Percentiles rank a stretch among this genome's conserved stretches.
phyloP scores from a whole-genome alignment of 371 early-diverging fungal species.

The Thermomucor indicae-seudaticae region DNA sequence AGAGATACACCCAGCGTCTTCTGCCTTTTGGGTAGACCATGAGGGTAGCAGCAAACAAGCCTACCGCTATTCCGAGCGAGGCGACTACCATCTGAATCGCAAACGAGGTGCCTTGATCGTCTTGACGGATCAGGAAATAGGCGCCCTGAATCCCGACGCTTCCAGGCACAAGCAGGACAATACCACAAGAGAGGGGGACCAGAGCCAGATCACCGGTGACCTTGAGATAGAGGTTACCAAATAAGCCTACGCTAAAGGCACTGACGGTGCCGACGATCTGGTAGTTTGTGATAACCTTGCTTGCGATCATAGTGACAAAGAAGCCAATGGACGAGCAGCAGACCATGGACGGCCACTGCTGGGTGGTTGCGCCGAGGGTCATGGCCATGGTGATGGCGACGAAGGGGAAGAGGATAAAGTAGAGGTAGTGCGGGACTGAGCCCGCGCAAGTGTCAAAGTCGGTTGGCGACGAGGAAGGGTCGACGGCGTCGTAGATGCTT shows the following conservation, averaged over 20 bases:
- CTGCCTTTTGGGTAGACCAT: conserved; percentile 11
- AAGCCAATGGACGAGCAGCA: conserved; percentile 28
- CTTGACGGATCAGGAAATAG: conserved; percentile 27
- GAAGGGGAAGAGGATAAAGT: conserved; percentile 27
- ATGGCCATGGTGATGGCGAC: conserved; percentile 27
- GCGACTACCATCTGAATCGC: conserved; percentile 47
- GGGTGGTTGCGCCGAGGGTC: conserved; percentile 28
- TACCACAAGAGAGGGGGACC: conserved; percentile 33
- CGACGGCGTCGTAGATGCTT: conserved; percentile 34
- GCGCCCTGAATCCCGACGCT: conserved; percentile 43
- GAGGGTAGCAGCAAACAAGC: conserved; percentile 32
- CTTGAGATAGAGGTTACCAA: conserved; percentile 35
- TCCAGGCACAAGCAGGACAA: conserved; percentile 37
- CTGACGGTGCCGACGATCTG: conserved; percentile 30
- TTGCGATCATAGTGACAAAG: conserved; percentile 20
- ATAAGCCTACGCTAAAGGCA: conserved; percentile 32
- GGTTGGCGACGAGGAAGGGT: conserved; percentile 15
- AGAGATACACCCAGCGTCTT: too few species aligned
- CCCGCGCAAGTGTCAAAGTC: conserved; percentile 18
- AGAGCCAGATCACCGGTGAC: conserved; percentile 32
- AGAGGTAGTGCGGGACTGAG: conserved; percentile 27
- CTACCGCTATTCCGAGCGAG: conserved; percentile 38
- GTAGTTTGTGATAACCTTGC: conserved; percentile 25
- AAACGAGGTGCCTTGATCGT: conserved; percentile 39
- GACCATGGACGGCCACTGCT: conserved; percentile 34